These are phyloP conservation scores for Trifolium fragiferum DNA, from an alignment of 306 rosid species.

Conservation along the genomic window DNA sequence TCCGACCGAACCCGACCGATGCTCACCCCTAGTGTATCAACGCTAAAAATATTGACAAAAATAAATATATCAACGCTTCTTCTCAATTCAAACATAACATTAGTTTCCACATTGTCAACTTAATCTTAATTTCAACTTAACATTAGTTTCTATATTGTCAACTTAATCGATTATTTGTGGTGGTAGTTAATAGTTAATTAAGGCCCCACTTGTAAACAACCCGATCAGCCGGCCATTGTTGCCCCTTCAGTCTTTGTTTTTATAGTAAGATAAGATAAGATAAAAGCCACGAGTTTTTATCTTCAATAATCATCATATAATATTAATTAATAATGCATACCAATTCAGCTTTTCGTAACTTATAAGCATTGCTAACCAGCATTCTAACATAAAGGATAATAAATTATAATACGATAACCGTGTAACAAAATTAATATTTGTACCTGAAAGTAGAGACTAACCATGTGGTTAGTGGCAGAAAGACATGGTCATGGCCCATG, in stretches of 20 bases:
- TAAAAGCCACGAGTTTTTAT: slow-evolving; percentile 5
- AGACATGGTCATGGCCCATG: no score
- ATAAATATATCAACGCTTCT: background rate
- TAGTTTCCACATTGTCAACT: background rate
- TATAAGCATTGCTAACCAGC: slow-evolving; percentile 29
- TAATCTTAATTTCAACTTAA: slow-evolving; percentile 3
- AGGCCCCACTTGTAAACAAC: background rate
- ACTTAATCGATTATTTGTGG: background rate
- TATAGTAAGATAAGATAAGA: slow-evolving; percentile 11
- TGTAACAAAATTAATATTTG: no score
- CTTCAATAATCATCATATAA: background rate
- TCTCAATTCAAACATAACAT: background rate
- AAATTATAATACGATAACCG: background rate
- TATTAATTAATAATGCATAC: background rate
- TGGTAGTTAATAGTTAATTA: background rate
- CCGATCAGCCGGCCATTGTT: slow-evolving; percentile 22
- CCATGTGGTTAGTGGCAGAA: background rate
- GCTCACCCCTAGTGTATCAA: no score
- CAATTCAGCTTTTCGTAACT: slow-evolving; percentile 18
- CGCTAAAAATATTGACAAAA: background rate
- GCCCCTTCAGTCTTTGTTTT: background rate
- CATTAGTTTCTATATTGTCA: no score
- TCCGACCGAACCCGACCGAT: no score
- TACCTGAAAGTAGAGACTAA: background rate
- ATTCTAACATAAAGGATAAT: background rate